Evolutionary conservation across 2,329 filamentous ascomycete genomes (phyloP), one percentile per base, ranked within the genome.

Genomic region (Colletotrichum chlorophyti): DNA sequence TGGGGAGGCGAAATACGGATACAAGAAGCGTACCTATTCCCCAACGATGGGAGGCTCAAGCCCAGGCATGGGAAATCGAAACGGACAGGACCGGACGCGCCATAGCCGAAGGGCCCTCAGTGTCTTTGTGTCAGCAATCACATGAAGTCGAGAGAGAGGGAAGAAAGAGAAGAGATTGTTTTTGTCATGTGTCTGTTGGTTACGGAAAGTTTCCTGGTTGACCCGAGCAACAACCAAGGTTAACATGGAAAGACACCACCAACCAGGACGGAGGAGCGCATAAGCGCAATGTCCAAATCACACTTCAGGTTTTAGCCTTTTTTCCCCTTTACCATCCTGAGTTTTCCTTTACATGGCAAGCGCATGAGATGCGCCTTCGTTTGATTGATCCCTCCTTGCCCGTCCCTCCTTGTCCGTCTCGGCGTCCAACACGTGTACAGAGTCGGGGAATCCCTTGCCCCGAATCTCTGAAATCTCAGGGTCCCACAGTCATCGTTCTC

Each of bases 341-440:
- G 14, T 15, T 27, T 29, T 21, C 8, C 8, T 17, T 15, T 17
- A n/a, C n/a, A n/a, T n/a, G n/a, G n/a, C n/a, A n/a, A n/a, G n/a
- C 9, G 27, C 23, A 42, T 17, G 40, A 27, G 29, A 8, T 46
- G 14, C 12, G n/a, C 15, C 4, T 12, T 6, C 7, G 14, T 11
- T 10, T 24, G n/a, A n/a, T n/a, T n/a, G 14, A n/a, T 31, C 15
- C 21, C 21, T 27, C 14, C 35, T 41, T 40, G 17, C 24, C 17
- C 24, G 17, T 27, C 21, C 23, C 23, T n/a, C n/a, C n/a, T n/a
- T n/a, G n/a, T n/a, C n/a, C n/a, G n/a, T n/a, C n/a, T n/a, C n/a
- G n/a, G n/a, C n/a, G n/a, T n/a, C n/a, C n/a, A n/a, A 51, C 53
- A 51, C 45, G 24, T 51, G 46, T 43, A 21, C 31, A 50, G 50